Conservation (phyloP, 2,329 filamentous ascomycete species). For the Pyrenochaeta sp. region DNA sequence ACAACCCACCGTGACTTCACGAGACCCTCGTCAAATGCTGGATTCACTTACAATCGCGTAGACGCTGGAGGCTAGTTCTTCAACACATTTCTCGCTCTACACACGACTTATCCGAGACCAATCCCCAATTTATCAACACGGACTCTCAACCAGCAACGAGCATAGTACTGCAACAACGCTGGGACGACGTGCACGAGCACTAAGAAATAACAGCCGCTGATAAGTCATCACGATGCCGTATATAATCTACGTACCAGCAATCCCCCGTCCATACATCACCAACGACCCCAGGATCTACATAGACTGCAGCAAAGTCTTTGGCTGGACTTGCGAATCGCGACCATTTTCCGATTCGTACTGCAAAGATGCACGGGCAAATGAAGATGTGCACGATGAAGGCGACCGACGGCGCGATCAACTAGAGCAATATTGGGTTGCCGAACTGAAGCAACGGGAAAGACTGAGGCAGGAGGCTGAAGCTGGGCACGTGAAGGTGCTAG, state of each 20-base stretch:
- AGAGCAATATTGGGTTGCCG: conserved; percentile 18
- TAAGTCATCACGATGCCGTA: conserved; percentile 27
- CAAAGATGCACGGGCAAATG: conserved; percentile 18
- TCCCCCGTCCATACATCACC: conserved; percentile 26
- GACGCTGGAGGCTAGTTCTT: background rate
- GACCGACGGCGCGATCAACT: conserved; percentile 22
- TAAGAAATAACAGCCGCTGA: background rate
- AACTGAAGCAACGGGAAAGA: background rate
- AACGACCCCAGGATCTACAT: conserved; percentile 32
- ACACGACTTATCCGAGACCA: background rate
- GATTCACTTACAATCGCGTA: background rate
- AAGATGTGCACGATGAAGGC: conserved; percentile 19
- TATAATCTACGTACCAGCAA: conserved; percentile 24
- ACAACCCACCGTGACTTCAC: background rate
- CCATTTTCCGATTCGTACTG: conserved; percentile 25
- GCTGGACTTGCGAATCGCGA: conserved; percentile 27
- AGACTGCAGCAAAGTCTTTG: conserved; percentile 20
- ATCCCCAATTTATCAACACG: too few species aligned
- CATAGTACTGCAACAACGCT: background rate
- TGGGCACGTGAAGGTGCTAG: background rate
- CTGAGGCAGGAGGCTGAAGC: background rate
- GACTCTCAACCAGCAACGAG: background rate
- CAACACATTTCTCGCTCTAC: background rate
- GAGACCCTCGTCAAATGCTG: background rate
- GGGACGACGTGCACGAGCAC: background rate